Conservation (phyloP, 2,329 filamentous ascomycete genomes). For the Talaromyces sp. region DNA sequence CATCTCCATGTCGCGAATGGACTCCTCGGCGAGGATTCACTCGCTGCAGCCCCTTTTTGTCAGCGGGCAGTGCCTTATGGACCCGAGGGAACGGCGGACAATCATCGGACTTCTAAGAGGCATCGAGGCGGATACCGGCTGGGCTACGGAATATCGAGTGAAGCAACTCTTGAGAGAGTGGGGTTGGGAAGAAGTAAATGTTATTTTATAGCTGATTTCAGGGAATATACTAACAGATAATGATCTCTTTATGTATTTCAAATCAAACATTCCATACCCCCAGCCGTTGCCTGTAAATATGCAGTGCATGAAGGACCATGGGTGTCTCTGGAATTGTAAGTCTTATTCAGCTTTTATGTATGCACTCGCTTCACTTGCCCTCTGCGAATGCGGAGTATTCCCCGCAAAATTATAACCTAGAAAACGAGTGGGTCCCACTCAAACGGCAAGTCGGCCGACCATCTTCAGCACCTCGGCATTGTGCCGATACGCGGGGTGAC, state of each 20-base stretch:
- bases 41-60: slow-evolving; percentile 58
- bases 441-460: neutral
- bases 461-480: neutral
- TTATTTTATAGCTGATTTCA: neutral
- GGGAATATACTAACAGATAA: neutral
- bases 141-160: slow-evolving; percentile 58
- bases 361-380: neutral
- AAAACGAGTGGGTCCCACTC: neutral
- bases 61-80: slow-evolving; percentile 55
- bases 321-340: too few relatives aligned
- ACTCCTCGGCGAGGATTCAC: slow-evolving; percentile 55
- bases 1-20: slow-evolving; percentile 53
- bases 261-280: neutral
- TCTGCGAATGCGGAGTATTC: neutral
- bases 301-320: too few relatives aligned
- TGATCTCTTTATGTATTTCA: neutral
- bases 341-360: neutral
- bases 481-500: neutral
- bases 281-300: neutral
- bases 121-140: slow-evolving; percentile 59
- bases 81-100: slow-evolving; percentile 48
- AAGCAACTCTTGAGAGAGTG: slow-evolving; percentile 44
- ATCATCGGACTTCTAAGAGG: slow-evolving; percentile 52
- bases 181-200: slow-evolving; percentile 20
- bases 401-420: neutral